Evolutionary conservation across 345 rosid species (phyloP).

Genomic region (Camelina sativa): DNA sequence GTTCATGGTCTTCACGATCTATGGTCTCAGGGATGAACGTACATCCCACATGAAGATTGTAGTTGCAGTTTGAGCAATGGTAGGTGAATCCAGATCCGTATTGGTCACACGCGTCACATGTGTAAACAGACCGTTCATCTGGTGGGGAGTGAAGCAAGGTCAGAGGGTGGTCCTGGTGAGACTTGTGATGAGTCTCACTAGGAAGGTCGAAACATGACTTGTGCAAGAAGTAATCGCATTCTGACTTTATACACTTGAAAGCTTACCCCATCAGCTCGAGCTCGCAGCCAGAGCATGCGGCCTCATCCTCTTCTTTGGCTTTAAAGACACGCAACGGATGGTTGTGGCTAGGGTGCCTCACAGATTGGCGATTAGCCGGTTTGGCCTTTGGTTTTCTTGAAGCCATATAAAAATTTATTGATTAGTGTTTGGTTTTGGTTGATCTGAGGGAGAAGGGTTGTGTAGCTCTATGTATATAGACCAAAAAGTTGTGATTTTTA

Average conservation of each 20-base stretch:
- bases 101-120: conserved; percentile 1
- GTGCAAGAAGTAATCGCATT: conserved; percentile 11
- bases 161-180: conserved; percentile 25
- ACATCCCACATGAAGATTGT: conserved; percentile 20
- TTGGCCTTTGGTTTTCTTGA: background rate
- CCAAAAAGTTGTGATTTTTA: background rate
- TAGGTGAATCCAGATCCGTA: conserved; percentile 23
- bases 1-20: conserved; percentile 6
- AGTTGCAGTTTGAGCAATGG: conserved; percentile 16
- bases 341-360: conserved; percentile 11
- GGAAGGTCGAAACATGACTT: conserved; percentile 30
- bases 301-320: conserved; percentile 7
- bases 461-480: conserved; percentile 9
- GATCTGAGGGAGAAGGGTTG: background rate
- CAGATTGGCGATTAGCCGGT: conserved; percentile 21
- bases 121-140: background rate
- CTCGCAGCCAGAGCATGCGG: conserved; percentile 10
- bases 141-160: conserved; percentile 20
- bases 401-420: background rate
- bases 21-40: background rate
- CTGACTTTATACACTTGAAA: conserved; percentile 13
- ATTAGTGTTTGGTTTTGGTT: background rate
- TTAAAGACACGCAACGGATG: conserved; percentile 16
- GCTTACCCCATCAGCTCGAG: background rate
- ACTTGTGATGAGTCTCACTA: background rate